Evolutionary conservation across 225 moss, liverwort and hornwort species (phyloP).

Genomic region (Sphagnum tenellum): DNA sequence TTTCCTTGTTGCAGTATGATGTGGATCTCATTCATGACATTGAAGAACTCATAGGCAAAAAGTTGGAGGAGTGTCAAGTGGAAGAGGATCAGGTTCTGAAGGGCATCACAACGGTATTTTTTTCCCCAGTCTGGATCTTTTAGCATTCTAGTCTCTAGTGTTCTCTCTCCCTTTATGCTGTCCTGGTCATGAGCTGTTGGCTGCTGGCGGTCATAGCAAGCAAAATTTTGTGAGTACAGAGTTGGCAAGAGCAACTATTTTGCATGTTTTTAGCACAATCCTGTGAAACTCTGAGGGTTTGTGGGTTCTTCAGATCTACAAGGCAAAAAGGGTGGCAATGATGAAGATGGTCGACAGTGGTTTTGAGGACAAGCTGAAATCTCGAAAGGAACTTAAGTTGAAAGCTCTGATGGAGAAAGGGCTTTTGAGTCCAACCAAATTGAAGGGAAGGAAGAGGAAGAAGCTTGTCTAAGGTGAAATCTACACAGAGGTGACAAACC

Average conservation of each 20-base stretch:
- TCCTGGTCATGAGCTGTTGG: too few species aligned
- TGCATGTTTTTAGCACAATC: too few species aligned
- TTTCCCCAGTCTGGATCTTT: neutral
- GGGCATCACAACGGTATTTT: conserved; percentile 68
- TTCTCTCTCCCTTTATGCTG: too few species aligned
- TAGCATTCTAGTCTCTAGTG: too few species aligned
- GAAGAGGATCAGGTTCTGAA: conserved; percentile 81
- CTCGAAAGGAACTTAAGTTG: conserved; percentile 65
- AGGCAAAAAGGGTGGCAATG: conserved; percentile 80
- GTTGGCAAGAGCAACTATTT: too few species aligned
- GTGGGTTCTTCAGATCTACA: conserved; percentile 46
- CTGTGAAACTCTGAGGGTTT: neutral
- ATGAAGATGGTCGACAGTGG: conserved; percentile 88
- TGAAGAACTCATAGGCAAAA: conserved; percentile 65
- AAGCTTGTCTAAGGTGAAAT: conserved; percentile 13
- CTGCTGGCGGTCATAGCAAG: too few species aligned
- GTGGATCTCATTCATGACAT: conserved; percentile 90
- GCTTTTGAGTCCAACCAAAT: conserved; percentile 22
- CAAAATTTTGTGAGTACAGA: too few species aligned
- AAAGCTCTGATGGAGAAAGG: conserved; percentile 53
- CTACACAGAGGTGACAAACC: neutral
- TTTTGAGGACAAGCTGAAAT: conserved; percentile 89
- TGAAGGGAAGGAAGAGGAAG: conserved; percentile 39
- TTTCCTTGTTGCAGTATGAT: conserved; percentile 59
- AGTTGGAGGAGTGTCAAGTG: conserved; percentile 72